Percentiles rank a stretch among this genome's conserved stretches.
Evolutionary conservation across 2,329 filamentous ascomycete genomes (phyloP).

Genomic region (Aspergillus viridinutans): DNA sequence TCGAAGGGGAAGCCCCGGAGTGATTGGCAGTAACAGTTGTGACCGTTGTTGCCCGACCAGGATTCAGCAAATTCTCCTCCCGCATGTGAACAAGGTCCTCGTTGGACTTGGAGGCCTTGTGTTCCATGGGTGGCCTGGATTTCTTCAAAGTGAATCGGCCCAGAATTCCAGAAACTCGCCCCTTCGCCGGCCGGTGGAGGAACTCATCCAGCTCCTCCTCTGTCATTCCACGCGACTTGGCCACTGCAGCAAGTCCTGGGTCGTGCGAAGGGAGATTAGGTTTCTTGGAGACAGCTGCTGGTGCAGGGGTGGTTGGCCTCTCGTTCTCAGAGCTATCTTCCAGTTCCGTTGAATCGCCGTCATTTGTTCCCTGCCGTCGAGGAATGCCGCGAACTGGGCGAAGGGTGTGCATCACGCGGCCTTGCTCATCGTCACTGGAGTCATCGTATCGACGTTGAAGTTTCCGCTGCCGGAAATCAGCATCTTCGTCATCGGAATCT

Average conservation of each 20-base stretch:
- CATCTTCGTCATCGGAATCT: slow-evolving; percentile 62
- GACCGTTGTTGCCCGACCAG: slow-evolving; percentile 7
- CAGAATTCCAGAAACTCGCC: slow-evolving; percentile 29
- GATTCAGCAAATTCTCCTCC: slow-evolving; percentile 18
- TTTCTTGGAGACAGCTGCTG: slow-evolving; percentile 19
- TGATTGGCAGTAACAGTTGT: slow-evolving; percentile 20
- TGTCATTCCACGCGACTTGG: slow-evolving; percentile 56
- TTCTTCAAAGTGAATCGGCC: slow-evolving; percentile 30
- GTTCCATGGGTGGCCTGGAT: slow-evolving; percentile 18
- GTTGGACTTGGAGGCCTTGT: slow-evolving; percentile 50
- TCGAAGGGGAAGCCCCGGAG: slow-evolving; percentile 18
- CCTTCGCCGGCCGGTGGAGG: slow-evolving; percentile 26
- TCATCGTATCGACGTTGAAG: slow-evolving; percentile 63
- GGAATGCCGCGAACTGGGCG: slow-evolving; percentile 59
- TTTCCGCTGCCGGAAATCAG: slow-evolving; percentile 26
- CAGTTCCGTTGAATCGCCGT: slow-evolving; percentile 60
- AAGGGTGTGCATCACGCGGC: slow-evolving; percentile 34
- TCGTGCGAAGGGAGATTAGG: slow-evolving; percentile 19
- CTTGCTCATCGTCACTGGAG: slow-evolving; percentile 66
- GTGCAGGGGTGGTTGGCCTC: slow-evolving; percentile 19
- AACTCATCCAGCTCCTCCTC: slow-evolving; percentile 33
- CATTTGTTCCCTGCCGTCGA: slow-evolving; percentile 53
- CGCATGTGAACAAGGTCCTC: slow-evolving; percentile 43
- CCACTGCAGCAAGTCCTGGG: slow-evolving; percentile 31
- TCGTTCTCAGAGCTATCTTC: slow-evolving; percentile 58